A percentile compares a stretch with the other conserved stretches of the same genome.
Evolutionary conservation across 2,329 filamentous ascomycete genomes (phyloP).

Genomic region (Monilinia laxa): DNA sequence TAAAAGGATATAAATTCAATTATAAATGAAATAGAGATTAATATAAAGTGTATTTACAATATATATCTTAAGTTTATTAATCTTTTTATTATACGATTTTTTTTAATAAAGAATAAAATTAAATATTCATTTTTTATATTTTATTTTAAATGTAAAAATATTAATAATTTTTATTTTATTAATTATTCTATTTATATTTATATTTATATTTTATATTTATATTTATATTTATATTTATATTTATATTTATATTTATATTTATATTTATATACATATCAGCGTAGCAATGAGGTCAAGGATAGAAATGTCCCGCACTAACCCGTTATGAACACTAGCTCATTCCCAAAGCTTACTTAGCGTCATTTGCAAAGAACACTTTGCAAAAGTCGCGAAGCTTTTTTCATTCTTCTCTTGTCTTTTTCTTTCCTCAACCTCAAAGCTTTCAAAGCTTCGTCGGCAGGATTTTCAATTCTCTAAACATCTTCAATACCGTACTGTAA

Average conservation of each 20-base stretch:
- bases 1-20: not conserved
- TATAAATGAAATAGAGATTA: no score
- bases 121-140: no score
- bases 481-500: slow-evolving; percentile 22
- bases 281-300: slow-evolving; percentile 10
- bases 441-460: slow-evolving; percentile 28
- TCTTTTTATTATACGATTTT: no score
- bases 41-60: no score
- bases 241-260: no score
- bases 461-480: slow-evolving; percentile 19
- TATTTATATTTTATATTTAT: not conserved
- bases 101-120: no score
- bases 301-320: slow-evolving; percentile 18
- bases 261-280: not conserved
- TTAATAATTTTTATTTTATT: no score
- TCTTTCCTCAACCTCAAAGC: slow-evolving; percentile 16
- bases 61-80: no score
- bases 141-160: no score
- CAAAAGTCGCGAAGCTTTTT: slow-evolving; percentile 10
- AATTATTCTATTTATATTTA: no score
- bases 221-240: not conserved
- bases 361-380: slow-evolving; percentile 23
- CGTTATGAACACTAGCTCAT: slow-evolving; percentile 4
- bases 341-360: slow-evolving; percentile 13
- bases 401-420: not conserved